Percentiles rank a stretch among this genome's conserved stretches.
Conservation (phyloP, 805 yeast species). For the Candida piceae region DNA sequence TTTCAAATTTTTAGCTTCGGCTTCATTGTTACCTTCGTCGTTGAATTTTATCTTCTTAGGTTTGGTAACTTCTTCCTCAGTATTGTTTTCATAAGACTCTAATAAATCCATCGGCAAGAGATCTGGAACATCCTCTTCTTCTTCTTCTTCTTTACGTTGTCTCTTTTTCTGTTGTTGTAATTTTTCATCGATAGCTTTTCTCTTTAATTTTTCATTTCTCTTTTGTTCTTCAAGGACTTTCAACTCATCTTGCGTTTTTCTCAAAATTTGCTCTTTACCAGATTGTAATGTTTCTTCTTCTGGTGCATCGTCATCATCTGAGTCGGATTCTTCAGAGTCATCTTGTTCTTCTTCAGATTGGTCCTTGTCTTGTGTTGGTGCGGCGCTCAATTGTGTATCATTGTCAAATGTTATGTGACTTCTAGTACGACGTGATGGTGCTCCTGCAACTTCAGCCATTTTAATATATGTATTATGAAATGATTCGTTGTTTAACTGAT, state of each 20-base stretch:
- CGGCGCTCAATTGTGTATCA: conserved; percentile 1
- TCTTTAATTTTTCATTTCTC: conserved; percentile 22
- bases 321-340: conserved; percentile 9
- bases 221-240: conserved; percentile 20
- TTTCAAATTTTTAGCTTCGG: conserved; percentile 9
- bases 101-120: conserved; percentile 37
- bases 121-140: conserved; percentile 28
- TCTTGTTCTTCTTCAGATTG: too few relatives aligned
- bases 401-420: conserved; percentile 17
- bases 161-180: conserved; percentile 29
- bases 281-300: conserved; percentile 36
- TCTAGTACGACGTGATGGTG: conserved; percentile 13
- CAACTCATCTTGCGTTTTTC: conserved; percentile 21
- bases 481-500: too few relatives aligned
- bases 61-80: conserved; percentile 11
- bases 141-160: conserved; percentile 17
- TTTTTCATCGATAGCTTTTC: conserved; percentile 32
- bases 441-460: background rate
- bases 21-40: conserved; percentile 22
- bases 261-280: conserved; percentile 9
- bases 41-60: conserved; percentile 33
- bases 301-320: conserved; percentile 43
- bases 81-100: conserved; percentile 19
- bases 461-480: too few relatives aligned
- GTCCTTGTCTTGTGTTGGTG: conserved; percentile 3